Evolutionary conservation across 345 rosid genomes (phyloP), one percentile per base, ranked within the genome.

Genomic region (Aquilaria yunnanensis): DNA sequence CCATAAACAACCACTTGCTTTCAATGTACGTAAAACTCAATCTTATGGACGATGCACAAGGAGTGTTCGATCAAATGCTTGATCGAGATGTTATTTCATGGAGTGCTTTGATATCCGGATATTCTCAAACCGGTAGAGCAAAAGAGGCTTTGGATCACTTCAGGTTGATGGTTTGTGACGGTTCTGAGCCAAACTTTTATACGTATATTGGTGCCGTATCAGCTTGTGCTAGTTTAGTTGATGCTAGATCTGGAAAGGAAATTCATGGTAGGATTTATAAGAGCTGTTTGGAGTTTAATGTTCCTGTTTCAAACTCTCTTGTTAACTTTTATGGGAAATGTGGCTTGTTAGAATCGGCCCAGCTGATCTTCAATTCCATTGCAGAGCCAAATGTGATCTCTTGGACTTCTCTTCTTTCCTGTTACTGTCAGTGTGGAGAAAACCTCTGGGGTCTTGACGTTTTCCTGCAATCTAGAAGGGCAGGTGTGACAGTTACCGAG

Each of bases 241-340:
- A 75, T 70, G 63, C 56, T 49, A 66, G 72, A 67, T 52, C 56
- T 58, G 78, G 78, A 7, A 75, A 23, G 72, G 69, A 56, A 41
- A 62, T 70, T 63, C 78, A 70, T 51, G 72, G 72, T 52, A 63
- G 51, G 60, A 48, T 70, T 45, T 75, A 63, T 55, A 43, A 69
- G 64, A 70, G 66, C 55, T 68, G 56, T 29, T 32, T 54, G 63
- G 78, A 70, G 64, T 58, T 75, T 54, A 70, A 29, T 63, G 51
- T 57, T 12, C 66, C 59, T 55, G 63, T 75, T 67, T 30, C 72
- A 62, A 70, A 70, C 66, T 66, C 63, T 59, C 63, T 75, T 52
- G 37, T 75, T 56, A 70, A 75, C 66, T 66, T 75, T 66, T 75
- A 70, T 62, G 78, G 78, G 30, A 75, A 75, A 59, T 75, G 75